A percentile compares a stretch with the other conserved stretches of the same genome.
These are phyloP conservation scores for Carex arenaria DNA, from an alignment of 202 grass and related monocot genomes.

Conservation along the genomic window DNA sequence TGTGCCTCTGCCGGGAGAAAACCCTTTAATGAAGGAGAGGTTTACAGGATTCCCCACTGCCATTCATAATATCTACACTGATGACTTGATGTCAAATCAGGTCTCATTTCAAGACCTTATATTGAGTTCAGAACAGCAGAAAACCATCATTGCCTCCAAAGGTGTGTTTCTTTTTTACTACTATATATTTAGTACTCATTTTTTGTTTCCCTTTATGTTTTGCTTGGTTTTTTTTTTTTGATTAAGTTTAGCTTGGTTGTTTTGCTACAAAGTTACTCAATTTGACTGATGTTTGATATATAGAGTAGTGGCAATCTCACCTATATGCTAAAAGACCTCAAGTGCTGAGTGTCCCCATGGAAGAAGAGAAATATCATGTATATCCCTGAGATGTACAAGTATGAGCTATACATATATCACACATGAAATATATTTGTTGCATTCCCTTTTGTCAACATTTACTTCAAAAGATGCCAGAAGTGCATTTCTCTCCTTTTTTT, in stretches of 20 bases:
- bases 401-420: background rate
- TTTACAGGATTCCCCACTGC: background rate
- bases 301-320: background rate
- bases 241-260: background rate
- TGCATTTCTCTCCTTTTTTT: background rate
- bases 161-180: background rate
- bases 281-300: background rate
- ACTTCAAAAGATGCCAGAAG: background rate
- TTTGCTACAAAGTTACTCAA: background rate
- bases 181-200: background rate
- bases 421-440: background rate
- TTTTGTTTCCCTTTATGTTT: background rate
- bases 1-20: slow-evolving; percentile 9
- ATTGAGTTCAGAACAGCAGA: slow-evolving; percentile 15
- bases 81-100: slow-evolving; percentile 19
- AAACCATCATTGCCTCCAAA: background rate
- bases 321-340: background rate
- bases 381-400: background rate
- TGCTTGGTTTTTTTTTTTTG: background rate
- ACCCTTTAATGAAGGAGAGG: slow-evolving; percentile 6
- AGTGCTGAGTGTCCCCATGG: background rate
- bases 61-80: slow-evolving; percentile 9
- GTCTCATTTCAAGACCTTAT: slow-evolving; percentile 22
- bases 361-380: background rate
- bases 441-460: background rate